Evolutionary conservation across 2,329 filamentous ascomycete genomes (phyloP).

Genomic region (Dactylellina drechsleri): DNA sequence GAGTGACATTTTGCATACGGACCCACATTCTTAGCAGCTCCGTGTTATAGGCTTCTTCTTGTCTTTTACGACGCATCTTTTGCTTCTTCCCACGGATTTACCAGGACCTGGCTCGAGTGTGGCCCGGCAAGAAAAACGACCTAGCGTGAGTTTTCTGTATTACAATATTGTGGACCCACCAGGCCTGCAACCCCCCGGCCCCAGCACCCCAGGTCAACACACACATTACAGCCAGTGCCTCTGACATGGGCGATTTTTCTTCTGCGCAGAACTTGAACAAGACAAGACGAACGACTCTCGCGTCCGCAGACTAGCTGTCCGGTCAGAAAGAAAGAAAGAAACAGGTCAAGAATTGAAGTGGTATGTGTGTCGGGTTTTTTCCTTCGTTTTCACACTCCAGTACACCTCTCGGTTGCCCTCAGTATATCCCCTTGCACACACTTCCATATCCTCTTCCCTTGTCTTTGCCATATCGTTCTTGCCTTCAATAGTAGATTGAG

Average conservation of each 20-base stretch:
- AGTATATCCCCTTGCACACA: not conserved
- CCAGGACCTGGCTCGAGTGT: constrained; percentile 55
- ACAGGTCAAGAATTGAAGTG: not conserved
- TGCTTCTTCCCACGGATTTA: constrained; percentile 48
- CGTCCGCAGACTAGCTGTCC: constrained; percentile 8
- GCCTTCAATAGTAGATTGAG: constrained; percentile 32
- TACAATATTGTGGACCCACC: constrained; percentile 35
- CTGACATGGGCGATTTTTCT: constrained; percentile 33
- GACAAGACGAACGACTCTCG: no score
- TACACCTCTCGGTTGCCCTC: constrained; percentile 16
- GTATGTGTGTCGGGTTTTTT: constrained; percentile 25
- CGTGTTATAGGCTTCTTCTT: constrained; percentile 50
- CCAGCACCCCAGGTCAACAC: constrained; percentile 54
- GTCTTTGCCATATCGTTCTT: constrained; percentile 37
- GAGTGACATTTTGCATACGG: constrained; percentile 53
- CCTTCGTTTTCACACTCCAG: constrained; percentile 27
- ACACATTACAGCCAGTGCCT: constrained; percentile 52
- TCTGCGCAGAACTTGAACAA: no score
- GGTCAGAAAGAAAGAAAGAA: constrained; percentile 17
- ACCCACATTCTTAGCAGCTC: constrained; percentile 47
- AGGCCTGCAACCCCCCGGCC: constrained; percentile 25
- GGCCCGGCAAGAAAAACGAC: constrained; percentile 54
- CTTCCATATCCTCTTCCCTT: not conserved
- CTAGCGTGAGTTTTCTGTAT: constrained; percentile 53
- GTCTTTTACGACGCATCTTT: constrained; percentile 26